Conservation (phyloP, 2,329 filamentous ascomycete species). For the Teratosphaeriaceae sp. region DNA sequence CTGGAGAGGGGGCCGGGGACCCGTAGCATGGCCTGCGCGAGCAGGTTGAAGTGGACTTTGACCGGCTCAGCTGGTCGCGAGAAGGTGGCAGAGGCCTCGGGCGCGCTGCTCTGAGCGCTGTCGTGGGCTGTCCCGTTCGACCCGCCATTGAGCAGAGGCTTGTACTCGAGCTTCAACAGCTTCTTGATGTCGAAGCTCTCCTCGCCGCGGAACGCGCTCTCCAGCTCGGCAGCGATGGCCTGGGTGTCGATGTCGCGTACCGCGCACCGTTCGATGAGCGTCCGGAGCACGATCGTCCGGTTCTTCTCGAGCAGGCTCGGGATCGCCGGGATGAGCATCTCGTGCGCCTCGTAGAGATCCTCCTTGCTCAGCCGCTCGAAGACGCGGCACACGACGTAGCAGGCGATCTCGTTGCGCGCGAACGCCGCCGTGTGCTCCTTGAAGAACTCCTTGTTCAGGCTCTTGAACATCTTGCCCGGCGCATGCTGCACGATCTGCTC, state of each 20-base stretch:
- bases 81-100: conserved; percentile 12
- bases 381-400: conserved; percentile 77
- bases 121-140: conserved; percentile 12
- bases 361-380: conserved; percentile 81
- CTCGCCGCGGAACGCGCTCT: conserved; percentile 48
- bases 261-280: conserved; percentile 74
- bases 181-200: conserved; percentile 50
- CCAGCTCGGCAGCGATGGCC: conserved; percentile 50
- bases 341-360: conserved; percentile 67
- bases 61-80: conserved; percentile 17
- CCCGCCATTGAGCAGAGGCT: conserved; percentile 7
- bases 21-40: conserved; percentile 72
- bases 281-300: conserved; percentile 71
- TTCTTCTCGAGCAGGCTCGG: conserved; percentile 65
- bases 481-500: conserved; percentile 77
- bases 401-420: conserved; percentile 82
- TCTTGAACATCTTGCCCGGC: conserved; percentile 86
- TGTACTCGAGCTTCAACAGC: conserved; percentile 52
- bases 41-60: conserved; percentile 67
- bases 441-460: conserved; percentile 73
- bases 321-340: conserved; percentile 66
- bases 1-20: conserved; percentile 63
- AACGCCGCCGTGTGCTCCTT: conserved; percentile 72
- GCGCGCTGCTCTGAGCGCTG: conserved; percentile 10
- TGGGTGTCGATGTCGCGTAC: conserved; percentile 56